Conservation (phyloP, 352 stramenopile genomes). For the Blastocystis sp. region DNA sequence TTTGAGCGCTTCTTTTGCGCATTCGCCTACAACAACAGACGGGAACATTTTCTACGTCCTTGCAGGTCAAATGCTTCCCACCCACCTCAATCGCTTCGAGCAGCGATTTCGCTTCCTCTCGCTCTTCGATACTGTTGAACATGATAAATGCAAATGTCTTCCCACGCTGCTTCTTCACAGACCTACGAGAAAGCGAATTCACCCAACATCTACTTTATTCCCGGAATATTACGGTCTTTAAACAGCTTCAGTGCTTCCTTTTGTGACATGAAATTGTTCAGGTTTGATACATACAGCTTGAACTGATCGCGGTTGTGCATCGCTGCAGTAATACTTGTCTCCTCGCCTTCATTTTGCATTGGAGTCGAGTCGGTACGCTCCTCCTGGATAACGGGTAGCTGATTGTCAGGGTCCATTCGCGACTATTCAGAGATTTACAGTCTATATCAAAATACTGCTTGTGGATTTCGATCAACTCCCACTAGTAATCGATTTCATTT, state of each 20-base stretch:
- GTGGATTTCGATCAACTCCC: not conserved
- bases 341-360: not conserved
- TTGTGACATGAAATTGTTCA: slow-evolving; percentile 44
- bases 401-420: not conserved
- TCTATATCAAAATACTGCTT: not conserved
- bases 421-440: not conserved
- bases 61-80: slow-evolving; percentile 30
- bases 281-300: slow-evolving; percentile 44
- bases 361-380: not conserved
- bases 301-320: slow-evolving; percentile 12
- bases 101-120: not conserved
- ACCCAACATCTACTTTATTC: not conserved
- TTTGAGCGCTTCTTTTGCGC: slow-evolving; percentile 41
- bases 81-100: slow-evolving; percentile 32
- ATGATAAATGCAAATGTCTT: slow-evolving; percentile 61
- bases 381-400: not conserved
- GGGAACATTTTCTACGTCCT: not conserved
- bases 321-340: not conserved
- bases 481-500: not conserved
- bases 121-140: slow-evolving; percentile 32
- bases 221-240: not conserved
- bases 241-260: slow-evolving; percentile 12
- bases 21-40: slow-evolving; percentile 14
- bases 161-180: slow-evolving; percentile 54
- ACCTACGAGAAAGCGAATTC: not conserved